phyloP scores from a whole-genome alignment of 2,329 filamentous ascomycete genomes.

The Aspergillus terreus region DNA sequence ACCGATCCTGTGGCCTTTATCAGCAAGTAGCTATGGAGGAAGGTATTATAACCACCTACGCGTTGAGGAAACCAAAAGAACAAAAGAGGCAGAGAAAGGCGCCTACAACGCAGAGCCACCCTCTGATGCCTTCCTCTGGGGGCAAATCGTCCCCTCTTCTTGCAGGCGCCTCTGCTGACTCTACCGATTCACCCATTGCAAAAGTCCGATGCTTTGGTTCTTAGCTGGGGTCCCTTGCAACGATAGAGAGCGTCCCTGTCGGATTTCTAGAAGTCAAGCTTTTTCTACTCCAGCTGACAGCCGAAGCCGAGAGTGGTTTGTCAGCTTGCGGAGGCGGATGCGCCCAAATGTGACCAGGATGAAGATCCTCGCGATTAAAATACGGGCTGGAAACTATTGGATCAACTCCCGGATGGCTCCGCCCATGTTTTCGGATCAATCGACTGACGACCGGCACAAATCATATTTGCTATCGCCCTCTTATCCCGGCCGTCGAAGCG shows the following conservation, averaged over 20 bases:
- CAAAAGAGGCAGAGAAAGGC: not conserved
- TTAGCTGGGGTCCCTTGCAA: not conserved
- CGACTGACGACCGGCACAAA: no score
- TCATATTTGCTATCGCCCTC: no score
- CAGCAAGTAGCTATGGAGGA: not conserved
- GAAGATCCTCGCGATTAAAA: not conserved
- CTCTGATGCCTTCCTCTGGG: not conserved
- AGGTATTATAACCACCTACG: not conserved
- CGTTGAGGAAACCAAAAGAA: not conserved
- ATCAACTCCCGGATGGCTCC: no score
- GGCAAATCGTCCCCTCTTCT: not conserved
- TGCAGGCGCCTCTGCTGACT: not conserved
- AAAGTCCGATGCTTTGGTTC: not conserved
- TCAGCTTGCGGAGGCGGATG: not conserved
- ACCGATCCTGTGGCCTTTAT: not conserved
- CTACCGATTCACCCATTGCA: not conserved
- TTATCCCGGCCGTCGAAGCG: no score
- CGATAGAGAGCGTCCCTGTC: not conserved
- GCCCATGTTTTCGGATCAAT: no score
- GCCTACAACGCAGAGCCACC: not conserved
- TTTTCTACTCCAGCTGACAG: not conserved
- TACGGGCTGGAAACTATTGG: not conserved
- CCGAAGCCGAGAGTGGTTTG: not conserved
- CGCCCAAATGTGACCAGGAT: not conserved
- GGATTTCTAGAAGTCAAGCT: not conserved